A percentile compares a stretch with the other conserved stretches of the same genome.
These are phyloP conservation scores for Seiridium unicorne DNA, from an alignment of 2,329 filamentous ascomycete species.

Conservation along the genomic window DNA sequence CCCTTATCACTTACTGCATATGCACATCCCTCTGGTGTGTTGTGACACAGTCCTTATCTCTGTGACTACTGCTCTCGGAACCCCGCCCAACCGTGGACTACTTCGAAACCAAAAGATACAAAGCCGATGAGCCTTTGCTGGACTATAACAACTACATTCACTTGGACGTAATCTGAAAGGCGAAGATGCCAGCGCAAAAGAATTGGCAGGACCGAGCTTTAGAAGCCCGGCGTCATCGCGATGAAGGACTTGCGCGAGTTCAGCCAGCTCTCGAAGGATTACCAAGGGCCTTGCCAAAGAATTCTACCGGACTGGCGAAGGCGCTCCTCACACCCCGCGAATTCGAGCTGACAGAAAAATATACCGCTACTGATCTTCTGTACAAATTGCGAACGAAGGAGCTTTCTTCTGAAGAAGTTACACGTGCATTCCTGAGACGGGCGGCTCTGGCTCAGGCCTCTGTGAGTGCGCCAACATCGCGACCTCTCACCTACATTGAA, in stretches of 20 bases:
- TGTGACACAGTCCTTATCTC: too few relatives aligned
- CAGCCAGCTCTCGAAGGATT: neutral
- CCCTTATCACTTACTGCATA: too few relatives aligned
- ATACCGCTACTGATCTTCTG: constrained; percentile 31
- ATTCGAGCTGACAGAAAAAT: neutral
- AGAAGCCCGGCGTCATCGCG: neutral
- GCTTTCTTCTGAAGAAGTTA: constrained; percentile 41
- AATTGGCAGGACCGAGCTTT: neutral
- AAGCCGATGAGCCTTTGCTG: too few relatives aligned
- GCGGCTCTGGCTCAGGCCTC: constrained; percentile 52
- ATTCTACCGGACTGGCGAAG: neutral
- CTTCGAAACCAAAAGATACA: too few relatives aligned
- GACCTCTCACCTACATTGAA: neutral
- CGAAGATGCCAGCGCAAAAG: neutral
- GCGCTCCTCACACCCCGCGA: neutral
- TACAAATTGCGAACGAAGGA: constrained; percentile 39
- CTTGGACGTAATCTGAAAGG: neutral
- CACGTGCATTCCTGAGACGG: constrained; percentile 52
- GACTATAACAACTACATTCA: too few relatives aligned
- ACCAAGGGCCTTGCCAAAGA: neutral
- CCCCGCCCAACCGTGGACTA: too few relatives aligned
- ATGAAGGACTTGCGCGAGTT: neutral
- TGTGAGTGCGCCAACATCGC: neutral
- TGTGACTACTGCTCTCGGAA: too few relatives aligned
- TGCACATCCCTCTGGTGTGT: too few relatives aligned